Evolutionary conservation across 768 basidiomycete genomes (phyloP).

Genomic region (Suillus bovinus): DNA sequence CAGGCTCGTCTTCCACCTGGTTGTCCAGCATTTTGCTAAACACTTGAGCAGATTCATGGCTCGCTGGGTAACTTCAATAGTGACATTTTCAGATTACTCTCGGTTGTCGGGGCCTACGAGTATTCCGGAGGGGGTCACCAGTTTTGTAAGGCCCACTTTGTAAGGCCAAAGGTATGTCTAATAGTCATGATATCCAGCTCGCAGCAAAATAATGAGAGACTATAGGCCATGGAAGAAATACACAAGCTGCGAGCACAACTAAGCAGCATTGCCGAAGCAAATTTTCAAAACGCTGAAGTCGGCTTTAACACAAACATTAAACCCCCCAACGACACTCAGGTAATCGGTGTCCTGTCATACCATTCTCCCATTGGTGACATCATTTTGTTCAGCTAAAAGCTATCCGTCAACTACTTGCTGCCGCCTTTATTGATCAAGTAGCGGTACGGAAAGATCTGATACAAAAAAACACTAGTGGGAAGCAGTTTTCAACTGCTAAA

Average conservation of each 20-base stretch:
- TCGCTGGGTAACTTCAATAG: conserved; percentile 79
- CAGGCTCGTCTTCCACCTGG: conserved; percentile 46
- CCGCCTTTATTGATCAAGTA: conserved; percentile 94
- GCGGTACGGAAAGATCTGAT: conserved; percentile 87
- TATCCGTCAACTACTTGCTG: conserved; percentile 81
- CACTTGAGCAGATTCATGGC: conserved; percentile 69
- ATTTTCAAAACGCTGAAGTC: conserved; percentile 65
- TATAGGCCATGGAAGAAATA: conserved; percentile 97
- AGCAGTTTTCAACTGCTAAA: conserved; percentile 71
- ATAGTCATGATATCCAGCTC: neutral
- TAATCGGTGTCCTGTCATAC: conserved; percentile 27
- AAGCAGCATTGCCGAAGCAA: conserved; percentile 76
- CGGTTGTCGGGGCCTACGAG: conserved; percentile 96
- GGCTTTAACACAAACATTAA: conserved; percentile 63
- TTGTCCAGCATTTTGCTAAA: conserved; percentile 7
- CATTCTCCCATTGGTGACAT: conserved; percentile 7
- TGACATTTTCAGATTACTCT: conserved; percentile 85
- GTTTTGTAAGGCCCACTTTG: conserved; percentile 90
- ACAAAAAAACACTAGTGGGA: conserved; percentile 57
- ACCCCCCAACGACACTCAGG: conserved; percentile 82
- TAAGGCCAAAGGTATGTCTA: conserved; percentile 73
- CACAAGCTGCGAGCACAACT: conserved; percentile 93
- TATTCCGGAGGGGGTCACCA: conserved; percentile 77
- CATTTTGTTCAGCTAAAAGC: conserved; percentile 73
- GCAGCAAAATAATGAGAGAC: conserved; percentile 5